These are phyloP conservation scores for Salix viminalis DNA, from an alignment of 345 rosid species.

Conservation along the genomic window DNA sequence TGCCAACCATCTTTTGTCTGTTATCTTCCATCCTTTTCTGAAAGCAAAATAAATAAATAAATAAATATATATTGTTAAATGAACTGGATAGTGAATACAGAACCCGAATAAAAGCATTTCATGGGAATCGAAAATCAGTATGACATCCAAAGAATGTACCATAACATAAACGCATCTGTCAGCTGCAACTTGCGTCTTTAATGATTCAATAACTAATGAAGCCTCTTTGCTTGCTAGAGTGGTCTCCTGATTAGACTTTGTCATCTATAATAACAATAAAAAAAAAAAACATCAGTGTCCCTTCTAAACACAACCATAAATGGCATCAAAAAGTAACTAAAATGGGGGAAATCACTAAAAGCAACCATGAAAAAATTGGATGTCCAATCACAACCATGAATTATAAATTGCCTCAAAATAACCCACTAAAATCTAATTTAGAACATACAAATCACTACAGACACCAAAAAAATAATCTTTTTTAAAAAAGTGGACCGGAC, in stretches of 20 bases:
- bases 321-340: background rate
- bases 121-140: background rate
- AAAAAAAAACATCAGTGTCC: background rate
- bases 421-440: background rate
- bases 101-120: slow-evolving; percentile 12
- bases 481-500: background rate
- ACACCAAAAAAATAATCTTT: background rate
- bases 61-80: background rate
- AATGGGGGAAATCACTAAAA: background rate
- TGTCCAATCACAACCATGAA: background rate
- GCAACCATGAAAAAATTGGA: background rate
- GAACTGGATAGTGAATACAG: background rate
- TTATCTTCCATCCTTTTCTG: slow-evolving; percentile 86
- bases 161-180: slow-evolving; percentile 53
- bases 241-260: slow-evolving; percentile 3
- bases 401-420: background rate
- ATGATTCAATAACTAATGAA: slow-evolving; percentile 49
- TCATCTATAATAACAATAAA: background rate
- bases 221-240: slow-evolving; percentile 40
- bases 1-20: slow-evolving; percentile 47
- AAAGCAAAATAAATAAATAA: slow-evolving; percentile 7
- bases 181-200: slow-evolving; percentile 62
- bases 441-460: background rate
- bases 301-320: background rate
- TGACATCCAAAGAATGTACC: slow-evolving; percentile 36